These are phyloP conservation scores for Aspergillus persii DNA, from an alignment of 2,329 filamentous ascomycete genomes.

Conservation along the genomic window DNA sequence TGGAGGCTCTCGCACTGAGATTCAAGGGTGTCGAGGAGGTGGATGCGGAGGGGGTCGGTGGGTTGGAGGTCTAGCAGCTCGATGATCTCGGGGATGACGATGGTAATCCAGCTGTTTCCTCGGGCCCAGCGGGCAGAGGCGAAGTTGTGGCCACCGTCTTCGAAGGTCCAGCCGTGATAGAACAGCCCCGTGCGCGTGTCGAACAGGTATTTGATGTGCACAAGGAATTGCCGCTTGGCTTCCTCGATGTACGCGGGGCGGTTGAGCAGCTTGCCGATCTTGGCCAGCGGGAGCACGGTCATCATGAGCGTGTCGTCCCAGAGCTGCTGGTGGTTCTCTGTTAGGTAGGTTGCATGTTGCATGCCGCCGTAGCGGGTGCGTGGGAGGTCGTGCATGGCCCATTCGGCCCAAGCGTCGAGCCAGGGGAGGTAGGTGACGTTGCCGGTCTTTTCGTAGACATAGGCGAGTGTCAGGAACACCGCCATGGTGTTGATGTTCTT, in stretches of 20 bases:
- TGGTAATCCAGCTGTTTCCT: conserved; percentile 69
- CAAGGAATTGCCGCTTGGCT: conserved; percentile 72
- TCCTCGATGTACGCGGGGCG: conserved; percentile 73
- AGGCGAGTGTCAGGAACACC: conserved; percentile 71
- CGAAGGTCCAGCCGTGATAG: conserved; percentile 80
- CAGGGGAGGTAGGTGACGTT: conserved; percentile 70
- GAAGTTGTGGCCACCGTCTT: conserved; percentile 62
- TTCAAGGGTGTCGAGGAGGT: conserved; percentile 55
- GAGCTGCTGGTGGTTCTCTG: conserved; percentile 69
- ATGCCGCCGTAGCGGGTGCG: conserved; percentile 70
- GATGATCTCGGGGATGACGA: conserved; percentile 78
- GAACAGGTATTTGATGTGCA: conserved; percentile 76
- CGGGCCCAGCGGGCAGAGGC: conserved; percentile 56
- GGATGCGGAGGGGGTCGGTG: conserved; percentile 59
- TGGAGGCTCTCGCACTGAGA: conserved; percentile 67
- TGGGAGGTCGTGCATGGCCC: conserved; percentile 74
- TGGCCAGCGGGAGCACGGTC: conserved; percentile 76
- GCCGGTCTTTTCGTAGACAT: conserved; percentile 72
- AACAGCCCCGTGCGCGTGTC: conserved; percentile 70
- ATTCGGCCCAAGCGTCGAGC: conserved; percentile 79
- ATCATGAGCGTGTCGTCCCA: conserved; percentile 90
- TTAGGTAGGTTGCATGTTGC: conserved; percentile 72
- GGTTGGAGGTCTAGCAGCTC: conserved; percentile 64
- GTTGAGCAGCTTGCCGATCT: conserved; percentile 70
- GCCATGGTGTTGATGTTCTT: conserved; percentile 89